A percentile compares a stretch with the other conserved stretches of the same genome.
Conservation (phyloP, 371 early-diverging fungal species). For the Actinomucor elegans region DNA sequence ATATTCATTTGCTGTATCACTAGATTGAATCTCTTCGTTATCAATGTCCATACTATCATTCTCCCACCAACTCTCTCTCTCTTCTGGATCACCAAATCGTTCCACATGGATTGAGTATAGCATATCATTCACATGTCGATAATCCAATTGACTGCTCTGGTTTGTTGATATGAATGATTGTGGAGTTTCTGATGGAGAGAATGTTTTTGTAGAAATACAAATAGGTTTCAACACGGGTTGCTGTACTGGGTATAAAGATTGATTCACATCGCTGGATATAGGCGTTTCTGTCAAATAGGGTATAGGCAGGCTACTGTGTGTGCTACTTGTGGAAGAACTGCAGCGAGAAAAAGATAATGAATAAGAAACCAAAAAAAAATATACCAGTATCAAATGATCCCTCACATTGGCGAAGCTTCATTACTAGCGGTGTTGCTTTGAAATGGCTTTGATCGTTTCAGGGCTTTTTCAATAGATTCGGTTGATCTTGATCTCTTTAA, state of each 20-base stretch:
- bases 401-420: neutral
- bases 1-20: slow-evolving; percentile 3
- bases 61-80: slow-evolving; percentile 27
- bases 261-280: no score
- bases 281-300: no score
- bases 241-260: neutral
- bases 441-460: slow-evolving; percentile 15
- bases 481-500: slow-evolving; percentile 24
- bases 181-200: neutral
- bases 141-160: slow-evolving; percentile 7
- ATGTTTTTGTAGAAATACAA: slow-evolving; percentile 19
- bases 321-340: neutral
- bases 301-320: no score
- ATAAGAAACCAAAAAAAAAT: neutral
- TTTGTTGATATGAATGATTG: neutral
- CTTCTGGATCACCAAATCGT: slow-evolving; percentile 33
- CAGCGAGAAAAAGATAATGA: neutral
- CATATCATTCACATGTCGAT: slow-evolving; percentile 21
- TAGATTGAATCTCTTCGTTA: slow-evolving; percentile 9
- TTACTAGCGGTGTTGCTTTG: neutral
- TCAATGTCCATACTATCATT: slow-evolving; percentile 17
- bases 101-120: slow-evolving; percentile 18
- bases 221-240: neutral
- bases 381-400: neutral
- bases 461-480: slow-evolving; percentile 13